Base-by-base conservation (phyloP, 202 grass and related monocot species). In the Carex arenaria region DNA sequence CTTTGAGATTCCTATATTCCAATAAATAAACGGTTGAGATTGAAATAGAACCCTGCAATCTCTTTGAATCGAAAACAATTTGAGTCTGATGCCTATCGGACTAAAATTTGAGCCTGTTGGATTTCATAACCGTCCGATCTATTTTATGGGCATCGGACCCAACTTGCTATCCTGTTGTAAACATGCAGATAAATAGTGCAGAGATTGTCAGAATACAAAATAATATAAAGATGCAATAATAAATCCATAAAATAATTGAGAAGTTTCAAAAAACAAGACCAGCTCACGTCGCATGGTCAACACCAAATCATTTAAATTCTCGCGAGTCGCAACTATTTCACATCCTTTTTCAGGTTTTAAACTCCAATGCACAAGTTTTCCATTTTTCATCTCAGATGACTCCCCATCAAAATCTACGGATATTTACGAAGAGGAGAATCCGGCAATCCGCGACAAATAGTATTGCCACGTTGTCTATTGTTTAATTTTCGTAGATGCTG, bases 231-330 rank as follows among this genome's bases (percentile, higher is more conserved):
- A 61, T 30, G 10, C 57, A 81, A 45, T 31, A 64, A 28, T 49
- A 49, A 49, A 49, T 49, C 3, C 10, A 42, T 80, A 38, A 31
- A 8, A 49, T 49, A 51, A 36, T 43, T 28, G 55, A 67, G 26
- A n/a, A 67, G 15, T 53, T 49, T 34, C 2, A 66, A 63, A 80
- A 80, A 80, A 28, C 20, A 20, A 65, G 34, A 65, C 60, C 61
- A 65, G 10, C 43, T 82, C 26, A 66, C 80, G 59, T 67, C 61
- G 51, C 61, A 51, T 56, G 40, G 34, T 54, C 80, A 82, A 69
- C 14, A 69, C 80, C 34, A 49, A 80, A 64, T 38, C n/a, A 19
- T 52, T 82, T 26, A 67, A 67, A 12, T 82, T 66, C 34, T 67
- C 36, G 45, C 40, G 9, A 82, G 61, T 49, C 10, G 7, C 61